Conservation (phyloP, 2,329 filamentous ascomycete genomes). For the Aurifilum marmelostoma region DNA sequence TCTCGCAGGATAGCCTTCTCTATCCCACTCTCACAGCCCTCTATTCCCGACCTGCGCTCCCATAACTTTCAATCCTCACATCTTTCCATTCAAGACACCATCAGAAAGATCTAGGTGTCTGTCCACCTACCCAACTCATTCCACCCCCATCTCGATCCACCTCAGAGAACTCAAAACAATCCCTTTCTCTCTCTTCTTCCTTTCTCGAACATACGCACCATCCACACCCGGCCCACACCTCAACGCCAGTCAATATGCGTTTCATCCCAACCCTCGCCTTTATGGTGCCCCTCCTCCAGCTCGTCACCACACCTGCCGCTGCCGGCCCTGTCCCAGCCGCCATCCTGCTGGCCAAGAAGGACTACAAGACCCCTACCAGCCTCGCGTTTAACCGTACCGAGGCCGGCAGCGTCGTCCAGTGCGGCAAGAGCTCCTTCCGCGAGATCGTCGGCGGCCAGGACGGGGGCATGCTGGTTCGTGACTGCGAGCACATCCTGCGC, state of each 20-base stretch:
- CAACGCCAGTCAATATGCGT: background rate
- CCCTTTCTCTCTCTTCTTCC: background rate
- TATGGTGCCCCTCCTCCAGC: background rate
- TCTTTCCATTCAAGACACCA: background rate
- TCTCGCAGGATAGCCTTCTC: too few species aligned
- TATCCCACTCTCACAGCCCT: background rate
- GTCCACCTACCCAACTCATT: too few species aligned
- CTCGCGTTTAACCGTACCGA: background rate
- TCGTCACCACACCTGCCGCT: background rate
- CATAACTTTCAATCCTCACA: background rate
- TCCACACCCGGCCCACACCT: background rate
- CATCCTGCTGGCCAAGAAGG: background rate
- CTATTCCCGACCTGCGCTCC: background rate
- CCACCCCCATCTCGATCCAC: too few species aligned
- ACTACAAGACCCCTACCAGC: slow-evolving; percentile 14
- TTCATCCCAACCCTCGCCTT: slow-evolving; percentile 3
- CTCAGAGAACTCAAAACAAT: too few species aligned
- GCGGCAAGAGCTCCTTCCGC: slow-evolving; percentile 10
- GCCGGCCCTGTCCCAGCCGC: background rate
- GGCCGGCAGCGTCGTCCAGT: background rate
- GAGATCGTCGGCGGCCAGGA: background rate
- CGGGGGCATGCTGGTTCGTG: slow-evolving; percentile 7
- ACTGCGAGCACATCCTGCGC: slow-evolving; percentile 12
- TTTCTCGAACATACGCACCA: background rate
- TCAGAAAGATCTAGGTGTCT: too few species aligned